Evolutionary conservation across 2,329 filamentous ascomycete genomes (phyloP).

Genomic region (Penicillium capsulatum): DNA sequence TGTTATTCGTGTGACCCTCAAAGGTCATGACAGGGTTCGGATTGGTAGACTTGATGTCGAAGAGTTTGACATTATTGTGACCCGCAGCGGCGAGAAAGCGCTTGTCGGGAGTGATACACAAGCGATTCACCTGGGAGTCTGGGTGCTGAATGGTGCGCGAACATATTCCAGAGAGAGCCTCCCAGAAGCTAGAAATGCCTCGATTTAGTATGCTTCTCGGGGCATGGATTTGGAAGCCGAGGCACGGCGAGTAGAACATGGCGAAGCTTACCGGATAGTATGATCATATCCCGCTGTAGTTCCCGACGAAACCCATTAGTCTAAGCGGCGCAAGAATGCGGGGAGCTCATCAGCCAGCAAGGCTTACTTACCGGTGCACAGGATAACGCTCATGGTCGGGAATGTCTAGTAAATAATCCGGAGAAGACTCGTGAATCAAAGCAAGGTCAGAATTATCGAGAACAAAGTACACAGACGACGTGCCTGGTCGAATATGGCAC

Average conservation of each 20-base stretch:
- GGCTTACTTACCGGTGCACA: conserved; percentile 57
- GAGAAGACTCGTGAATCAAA: no score
- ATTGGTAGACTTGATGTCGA: conserved; percentile 98
- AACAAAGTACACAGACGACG: no score
- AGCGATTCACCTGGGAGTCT: conserved; percentile 95
- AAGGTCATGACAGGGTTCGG: conserved; percentile 89
- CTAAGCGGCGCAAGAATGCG: conserved; percentile 19
- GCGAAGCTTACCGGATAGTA: conserved; percentile 60
- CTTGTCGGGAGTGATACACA: conserved; percentile 98
- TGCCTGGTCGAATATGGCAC: no score
- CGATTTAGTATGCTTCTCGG: conserved; percentile 5
- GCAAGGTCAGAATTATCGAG: no score
- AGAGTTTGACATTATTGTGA: conserved; percentile 88
- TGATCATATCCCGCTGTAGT: conserved; percentile 66
- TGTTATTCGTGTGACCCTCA: conserved; percentile 91
- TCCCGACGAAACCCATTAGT: conserved; percentile 14
- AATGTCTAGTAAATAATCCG: no score
- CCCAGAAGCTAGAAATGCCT: conserved; percentile 72
- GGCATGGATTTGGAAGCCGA: not conserved
- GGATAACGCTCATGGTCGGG: conserved; percentile 59
- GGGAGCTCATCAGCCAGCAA: conserved; percentile 5
- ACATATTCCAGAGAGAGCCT: conserved; percentile 94
- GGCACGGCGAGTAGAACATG: not conserved
- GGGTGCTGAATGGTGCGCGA: conserved; percentile 97
- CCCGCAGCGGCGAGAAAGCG: conserved; percentile 81